Conservation (phyloP, 306 rosid species). For the Fagus sylvatica region DNA sequence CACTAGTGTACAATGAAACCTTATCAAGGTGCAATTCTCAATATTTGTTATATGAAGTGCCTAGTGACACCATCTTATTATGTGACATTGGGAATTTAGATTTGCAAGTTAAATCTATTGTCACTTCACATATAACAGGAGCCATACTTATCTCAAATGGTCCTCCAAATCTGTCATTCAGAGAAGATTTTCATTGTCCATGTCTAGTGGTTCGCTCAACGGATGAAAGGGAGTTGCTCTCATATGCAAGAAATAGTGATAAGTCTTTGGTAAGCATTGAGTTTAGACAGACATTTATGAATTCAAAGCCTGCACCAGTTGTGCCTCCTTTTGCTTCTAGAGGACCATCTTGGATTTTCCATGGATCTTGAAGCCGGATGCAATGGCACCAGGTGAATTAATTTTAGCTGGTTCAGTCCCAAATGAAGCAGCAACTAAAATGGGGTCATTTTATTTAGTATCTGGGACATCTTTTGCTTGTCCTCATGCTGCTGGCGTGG, state of each 20-base stretch:
- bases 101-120: slow-evolving; percentile 1
- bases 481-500: slow-evolving; percentile 34
- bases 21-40: slow-evolving; percentile 16
- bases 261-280: slow-evolving; percentile 26
- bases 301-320: slow-evolving; percentile 45
- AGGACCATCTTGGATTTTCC: slow-evolving; percentile 48
- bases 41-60: background rate
- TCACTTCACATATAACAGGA: slow-evolving; percentile 8
- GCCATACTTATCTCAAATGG: slow-evolving; percentile 21
- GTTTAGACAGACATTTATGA: slow-evolving; percentile 43
- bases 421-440: no score
- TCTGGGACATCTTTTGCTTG: slow-evolving; percentile 22
- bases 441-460: no score
- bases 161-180: background rate
- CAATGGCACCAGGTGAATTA: slow-evolving; percentile 10
- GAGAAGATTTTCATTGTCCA: slow-evolving; percentile 19
- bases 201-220: slow-evolving; percentile 37
- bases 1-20: slow-evolving; percentile 13
- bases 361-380: slow-evolving; percentile 29
- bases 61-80: slow-evolving; percentile 1
- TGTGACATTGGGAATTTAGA: slow-evolving; percentile 11
- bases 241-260: slow-evolving; percentile 13
- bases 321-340: slow-evolving; percentile 47
- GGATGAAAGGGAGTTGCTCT: slow-evolving; percentile 32
- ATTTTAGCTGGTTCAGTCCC: no score